These are phyloP conservation scores for Bryoerythrophyllum caledonicum DNA, from an alignment of 225 moss, liverwort and hornwort genomes.

Conservation along the genomic window DNA sequence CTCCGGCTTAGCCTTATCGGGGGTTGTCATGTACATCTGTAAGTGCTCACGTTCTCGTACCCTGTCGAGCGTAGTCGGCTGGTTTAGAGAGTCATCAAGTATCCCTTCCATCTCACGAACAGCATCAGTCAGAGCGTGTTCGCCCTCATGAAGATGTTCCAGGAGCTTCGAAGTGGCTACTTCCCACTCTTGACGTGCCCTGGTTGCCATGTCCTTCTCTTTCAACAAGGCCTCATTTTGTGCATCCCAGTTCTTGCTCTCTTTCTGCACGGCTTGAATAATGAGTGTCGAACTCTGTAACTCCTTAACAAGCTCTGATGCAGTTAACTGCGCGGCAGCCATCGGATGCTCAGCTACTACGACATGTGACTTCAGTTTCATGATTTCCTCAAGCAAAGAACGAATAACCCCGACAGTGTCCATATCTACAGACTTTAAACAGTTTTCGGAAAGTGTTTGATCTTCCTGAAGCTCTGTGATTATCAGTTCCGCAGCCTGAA, in stretches of 20 bases:
- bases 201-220: constrained; percentile 48
- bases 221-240: constrained; percentile 37
- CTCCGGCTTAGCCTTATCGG: constrained; percentile 4
- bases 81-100: constrained; percentile 46
- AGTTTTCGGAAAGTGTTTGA: constrained; percentile 17
- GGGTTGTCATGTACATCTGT: constrained; percentile 2
- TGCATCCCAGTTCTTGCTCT: constrained; percentile 35
- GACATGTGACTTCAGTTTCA: constrained; percentile 53
- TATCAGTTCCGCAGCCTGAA: constrained; percentile 33
- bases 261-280: constrained; percentile 41
- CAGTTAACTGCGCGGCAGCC: constrained; percentile 29
- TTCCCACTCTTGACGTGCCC: constrained; percentile 44
- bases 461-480: constrained; percentile 36
- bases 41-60: constrained; percentile 23
- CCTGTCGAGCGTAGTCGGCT: constrained; percentile 24
- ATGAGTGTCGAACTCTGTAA: constrained; percentile 40
- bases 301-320: constrained; percentile 49
- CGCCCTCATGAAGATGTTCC: constrained; percentile 70
- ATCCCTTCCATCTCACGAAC: constrained; percentile 75
- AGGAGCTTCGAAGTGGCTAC: constrained; percentile 50
- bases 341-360: constrained; percentile 31
- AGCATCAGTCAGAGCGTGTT: constrained; percentile 65
- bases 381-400: constrained; percentile 61
- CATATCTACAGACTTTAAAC: constrained; percentile 37
- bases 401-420: constrained; percentile 54